Evolutionary conservation across 371 early-diverging fungal genomes (phyloP), one percentile per base, ranked within the genome.

Genomic region (Caulochytrium protostelioides): DNA sequence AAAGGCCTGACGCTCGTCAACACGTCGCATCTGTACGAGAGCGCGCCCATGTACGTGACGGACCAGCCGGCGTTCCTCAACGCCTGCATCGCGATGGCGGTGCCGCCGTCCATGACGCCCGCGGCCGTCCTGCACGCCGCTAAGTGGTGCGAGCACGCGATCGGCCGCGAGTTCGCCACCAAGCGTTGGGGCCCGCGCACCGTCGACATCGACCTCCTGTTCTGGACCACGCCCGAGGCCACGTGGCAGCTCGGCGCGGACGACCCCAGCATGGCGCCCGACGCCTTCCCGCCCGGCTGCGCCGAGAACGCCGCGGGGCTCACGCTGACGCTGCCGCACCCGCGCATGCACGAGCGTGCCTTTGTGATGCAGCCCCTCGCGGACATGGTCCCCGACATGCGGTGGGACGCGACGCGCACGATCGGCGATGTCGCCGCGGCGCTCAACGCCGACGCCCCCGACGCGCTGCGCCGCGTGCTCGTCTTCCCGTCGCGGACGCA

Each of bases 1-100:
- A 50, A 57, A 3, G 37, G 41, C 10, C 65, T 70, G 32, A 50
- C 59, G 10, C 52, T 97, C 2, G 44, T 78, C n/a, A 85, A 91
- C 43, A 89, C 94, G 8, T 89, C 90, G 26, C 92, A 82, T 54
- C 49, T 97, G 39, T 97, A 97, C 53, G 86, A 92, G 48, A 86
- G 92, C 0, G 61, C 76, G 8, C 86, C 97, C 22, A 92, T 91
- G 94, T 94, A 97, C 54, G 70, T 78, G 21, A 58, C 64, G 5
- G 89, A 94, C 28, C 95, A 97, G 48, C 82, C 87, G 5, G 46
- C 59, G 14, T 97, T 94, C 49, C 46, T 97, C 33, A 97, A 97
- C 39, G 82, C 46, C 8, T n/a, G n/a, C n/a, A n/a, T n/a, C n/a
- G n/a, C n/a, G n/a, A n/a, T n/a, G n/a, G n/a, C n/a, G n/a, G n/a